Base-by-base conservation (phyloP, 441 rosid genomes). In the Euphorbia celastroides region DNA sequence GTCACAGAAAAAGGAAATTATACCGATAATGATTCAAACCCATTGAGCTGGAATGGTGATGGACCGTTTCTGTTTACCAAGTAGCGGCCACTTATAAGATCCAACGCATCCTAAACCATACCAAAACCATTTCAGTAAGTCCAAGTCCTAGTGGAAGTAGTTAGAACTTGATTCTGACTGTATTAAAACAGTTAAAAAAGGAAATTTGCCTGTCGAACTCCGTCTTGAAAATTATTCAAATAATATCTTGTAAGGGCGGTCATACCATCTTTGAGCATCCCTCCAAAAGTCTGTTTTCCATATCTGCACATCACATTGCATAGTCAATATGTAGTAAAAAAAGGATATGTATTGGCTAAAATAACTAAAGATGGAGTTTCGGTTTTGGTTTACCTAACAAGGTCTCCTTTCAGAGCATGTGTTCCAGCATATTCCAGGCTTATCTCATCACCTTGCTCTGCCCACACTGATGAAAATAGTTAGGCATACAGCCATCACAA, bases 361-460 rank as follows among this genome's bases (percentile, higher is more conserved):
- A 2, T 22, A 16, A 22, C n/a, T 26, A 38, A n/a, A 17, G 28
- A 13, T 57, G 44, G 20, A 48, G 23, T 41, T 52, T 59, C 3
- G 31, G 31, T 62, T 13, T 63, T 27, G 12, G 72, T 70, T 57
- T 78, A 93, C 99, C 99, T 85, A 50, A 94, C 93, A 27, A 91
- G 86, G 78, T 94, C 99, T 11, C 99, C 99, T 83, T 94, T 94
- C 38, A 94, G 78, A 36, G 99, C 99, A 77, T 86, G 75, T 25
- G 99, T 91, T 65, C 99, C 99, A 14, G 97, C 85, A 66, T 93
- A 94, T 79, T 88, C 96, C 36, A 94, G 89, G 85, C 97, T 93
- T 72, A 94, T 71, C 77, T 88, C 99, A 62, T 94, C 99, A 67
- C 99, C 97, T 77, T 94, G 97, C 86, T 91, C 93, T 19, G 99